Conservation (phyloP, 306 rosid species). For the Prunus armeniaca region DNA sequence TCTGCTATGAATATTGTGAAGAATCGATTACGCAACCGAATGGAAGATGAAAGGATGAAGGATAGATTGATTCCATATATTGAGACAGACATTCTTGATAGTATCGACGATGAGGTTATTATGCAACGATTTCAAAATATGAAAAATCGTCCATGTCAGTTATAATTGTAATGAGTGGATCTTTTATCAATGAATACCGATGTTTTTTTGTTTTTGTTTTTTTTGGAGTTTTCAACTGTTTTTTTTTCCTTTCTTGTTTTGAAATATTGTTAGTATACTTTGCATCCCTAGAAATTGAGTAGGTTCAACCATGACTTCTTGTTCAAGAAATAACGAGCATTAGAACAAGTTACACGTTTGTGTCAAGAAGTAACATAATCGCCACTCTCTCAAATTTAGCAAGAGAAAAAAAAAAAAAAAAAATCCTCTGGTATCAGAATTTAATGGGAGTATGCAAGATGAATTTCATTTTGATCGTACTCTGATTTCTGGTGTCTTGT, state of each 20-base stretch:
- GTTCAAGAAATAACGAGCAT: not conserved
- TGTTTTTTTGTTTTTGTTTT: not conserved
- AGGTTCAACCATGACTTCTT: not conserved
- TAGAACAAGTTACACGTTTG: not conserved
- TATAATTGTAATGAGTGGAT: not conserved
- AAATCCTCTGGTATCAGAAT: too few species aligned
- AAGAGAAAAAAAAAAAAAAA: too few species aligned
- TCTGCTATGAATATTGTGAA: not conserved
- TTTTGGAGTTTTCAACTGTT: not conserved
- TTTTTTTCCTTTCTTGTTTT: not conserved
- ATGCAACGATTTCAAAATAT: slow-evolving; percentile 1
- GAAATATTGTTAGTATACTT: not conserved
- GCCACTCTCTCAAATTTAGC: not conserved
- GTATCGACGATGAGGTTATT: not conserved
- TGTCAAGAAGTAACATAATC: not conserved
- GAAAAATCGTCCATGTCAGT: not conserved
- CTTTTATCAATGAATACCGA: not conserved
- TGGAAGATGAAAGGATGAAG: not conserved
- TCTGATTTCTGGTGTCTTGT: too few species aligned
- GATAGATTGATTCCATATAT: not conserved
- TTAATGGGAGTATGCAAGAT: too few species aligned
- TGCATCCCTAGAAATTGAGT: not conserved
- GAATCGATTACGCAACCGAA: not conserved
- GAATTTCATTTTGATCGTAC: too few species aligned
- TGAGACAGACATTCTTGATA: slow-evolving; percentile 8